Conservation (phyloP, 2,329 filamentous ascomycete genomes). For the Ascochyta viciae-villosae region DNA sequence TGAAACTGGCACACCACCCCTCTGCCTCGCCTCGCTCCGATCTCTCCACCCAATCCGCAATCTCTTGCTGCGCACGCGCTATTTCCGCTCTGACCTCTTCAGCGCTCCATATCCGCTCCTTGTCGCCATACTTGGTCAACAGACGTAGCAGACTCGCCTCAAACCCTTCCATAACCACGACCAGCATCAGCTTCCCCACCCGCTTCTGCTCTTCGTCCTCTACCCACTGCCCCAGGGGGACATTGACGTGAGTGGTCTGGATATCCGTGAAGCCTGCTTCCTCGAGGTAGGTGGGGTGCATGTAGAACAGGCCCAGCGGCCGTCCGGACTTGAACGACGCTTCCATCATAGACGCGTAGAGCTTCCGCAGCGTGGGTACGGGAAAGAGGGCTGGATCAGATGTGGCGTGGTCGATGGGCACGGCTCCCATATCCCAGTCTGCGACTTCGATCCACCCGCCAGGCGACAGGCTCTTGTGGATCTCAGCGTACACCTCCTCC, state of each 20-base stretch:
- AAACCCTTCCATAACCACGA: constrained; percentile 43
- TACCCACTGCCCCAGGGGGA: constrained; percentile 45
- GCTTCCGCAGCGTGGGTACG: constrained; percentile 35
- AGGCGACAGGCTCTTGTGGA: constrained; percentile 53
- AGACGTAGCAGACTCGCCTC: constrained; percentile 38
- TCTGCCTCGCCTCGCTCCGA: constrained; percentile 35
- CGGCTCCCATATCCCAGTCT: constrained; percentile 47
- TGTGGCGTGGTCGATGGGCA: constrained; percentile 18
- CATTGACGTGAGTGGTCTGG: constrained; percentile 48
- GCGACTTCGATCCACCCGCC: constrained; percentile 58
- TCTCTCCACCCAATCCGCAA: constrained; percentile 35
- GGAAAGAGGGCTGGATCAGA: constrained; percentile 18
- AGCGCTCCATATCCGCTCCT: constrained; percentile 34
- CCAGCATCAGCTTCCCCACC: constrained; percentile 45
- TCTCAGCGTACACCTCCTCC: constrained; percentile 55
- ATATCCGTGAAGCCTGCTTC: constrained; percentile 56
- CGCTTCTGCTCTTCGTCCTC: constrained; percentile 39
- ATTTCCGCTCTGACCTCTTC: constrained; percentile 36
- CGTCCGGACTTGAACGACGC: constrained; percentile 52
- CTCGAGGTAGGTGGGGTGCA: constrained; percentile 49
- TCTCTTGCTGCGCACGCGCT: constrained; percentile 34
- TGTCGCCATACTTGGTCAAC: constrained; percentile 40
- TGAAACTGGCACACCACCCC: constrained; percentile 46
- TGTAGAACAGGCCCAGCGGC: constrained; percentile 53
- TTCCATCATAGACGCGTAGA: constrained; percentile 40